Conservation (phyloP, 371 early-diverging fungal species). For the Zychaea mexicana region DNA sequence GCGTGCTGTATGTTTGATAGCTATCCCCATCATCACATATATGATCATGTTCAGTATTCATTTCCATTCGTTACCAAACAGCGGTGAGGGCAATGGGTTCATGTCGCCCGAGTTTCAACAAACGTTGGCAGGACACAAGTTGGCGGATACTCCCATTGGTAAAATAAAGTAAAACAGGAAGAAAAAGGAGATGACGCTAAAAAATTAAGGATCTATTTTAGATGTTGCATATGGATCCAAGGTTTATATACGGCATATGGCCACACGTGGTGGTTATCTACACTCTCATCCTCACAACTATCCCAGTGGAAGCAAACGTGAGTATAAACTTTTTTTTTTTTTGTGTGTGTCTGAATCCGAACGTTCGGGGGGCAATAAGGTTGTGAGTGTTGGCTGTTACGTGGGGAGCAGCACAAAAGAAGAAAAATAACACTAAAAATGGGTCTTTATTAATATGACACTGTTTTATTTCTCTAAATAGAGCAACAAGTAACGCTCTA, state of each 20-base stretch:
- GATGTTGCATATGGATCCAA: conserved; percentile 84
- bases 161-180: conserved; percentile 1
- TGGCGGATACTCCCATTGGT: conserved; percentile 57
- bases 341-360: too few species aligned
- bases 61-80: conserved; percentile 76
- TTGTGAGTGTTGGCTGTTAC: too few species aligned
- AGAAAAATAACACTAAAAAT: not conserved
- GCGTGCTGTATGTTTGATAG: conserved; percentile 80
- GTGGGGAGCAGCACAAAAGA: too few species aligned
- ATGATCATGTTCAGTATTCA: conserved; percentile 89
- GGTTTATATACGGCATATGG: conserved; percentile 78
- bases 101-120: conserved; percentile 95
- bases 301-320: conserved; percentile 83
- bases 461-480: too few species aligned
- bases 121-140: conserved; percentile 78
- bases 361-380: not conserved
- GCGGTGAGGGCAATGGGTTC: conserved; percentile 95
- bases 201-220: conserved; percentile 16
- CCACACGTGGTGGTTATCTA: conserved; percentile 78
- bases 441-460: not conserved
- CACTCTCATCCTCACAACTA: conserved; percentile 92
- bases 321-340: too few species aligned
- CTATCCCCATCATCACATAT: conserved; percentile 86
- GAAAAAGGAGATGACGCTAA: not conserved
- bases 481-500: conserved; percentile 97